A percentile compares a stretch with the other conserved stretches of the same genome.
phyloP scores from a whole-genome alignment of 495 filamentous ascomycete species.

The Parmelia sp. region DNA sequence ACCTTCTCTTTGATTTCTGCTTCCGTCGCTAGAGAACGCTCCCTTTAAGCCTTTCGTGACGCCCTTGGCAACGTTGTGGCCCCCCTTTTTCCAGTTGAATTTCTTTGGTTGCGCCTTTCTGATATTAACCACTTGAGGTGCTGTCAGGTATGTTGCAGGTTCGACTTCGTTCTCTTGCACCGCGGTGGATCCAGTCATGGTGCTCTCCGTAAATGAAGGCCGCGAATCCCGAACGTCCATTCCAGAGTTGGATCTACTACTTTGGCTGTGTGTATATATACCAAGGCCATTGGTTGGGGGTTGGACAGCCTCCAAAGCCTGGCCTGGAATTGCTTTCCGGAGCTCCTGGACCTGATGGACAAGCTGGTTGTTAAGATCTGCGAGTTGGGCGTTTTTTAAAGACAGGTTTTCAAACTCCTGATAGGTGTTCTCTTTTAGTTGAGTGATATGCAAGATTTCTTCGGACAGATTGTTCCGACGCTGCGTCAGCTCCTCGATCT shows the following conservation, averaged over 20 bases:
- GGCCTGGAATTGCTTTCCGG: constrained; percentile 70
- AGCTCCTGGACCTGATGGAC: constrained; percentile 90
- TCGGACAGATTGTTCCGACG: constrained; percentile 75
- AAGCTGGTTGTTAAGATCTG: constrained; percentile 89
- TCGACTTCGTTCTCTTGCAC: constrained; percentile 61
- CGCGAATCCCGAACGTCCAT: constrained; percentile 47
- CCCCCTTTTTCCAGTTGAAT: constrained; percentile 98
- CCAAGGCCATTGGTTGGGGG: constrained; percentile 66
- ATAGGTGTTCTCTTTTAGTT: constrained; percentile 82
- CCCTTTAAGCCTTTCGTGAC: constrained; percentile 89
- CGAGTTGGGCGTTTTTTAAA: constrained; percentile 86
- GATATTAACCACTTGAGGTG: constrained; percentile 87
- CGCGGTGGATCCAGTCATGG: constrained; percentile 48
- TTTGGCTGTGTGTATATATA: constrained; percentile 66
- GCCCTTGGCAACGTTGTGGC: constrained; percentile 86
- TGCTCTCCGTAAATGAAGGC: constrained; percentile 44
- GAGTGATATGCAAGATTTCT: constrained; percentile 70
- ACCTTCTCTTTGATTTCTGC: constrained; percentile 50
- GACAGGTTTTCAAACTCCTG: constrained; percentile 93
- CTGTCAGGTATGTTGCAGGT: constrained; percentile 59
- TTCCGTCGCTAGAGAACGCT: constrained; percentile 50
- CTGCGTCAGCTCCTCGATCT: constrained; percentile 78
- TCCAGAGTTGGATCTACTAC: constrained; percentile 65
- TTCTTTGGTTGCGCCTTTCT: constrained; percentile 88
- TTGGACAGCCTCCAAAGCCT: constrained; percentile 46